These are phyloP conservation scores for Colletotrichum echinochloae DNA, from an alignment of 2,329 filamentous ascomycete genomes.

Conservation along the genomic window DNA sequence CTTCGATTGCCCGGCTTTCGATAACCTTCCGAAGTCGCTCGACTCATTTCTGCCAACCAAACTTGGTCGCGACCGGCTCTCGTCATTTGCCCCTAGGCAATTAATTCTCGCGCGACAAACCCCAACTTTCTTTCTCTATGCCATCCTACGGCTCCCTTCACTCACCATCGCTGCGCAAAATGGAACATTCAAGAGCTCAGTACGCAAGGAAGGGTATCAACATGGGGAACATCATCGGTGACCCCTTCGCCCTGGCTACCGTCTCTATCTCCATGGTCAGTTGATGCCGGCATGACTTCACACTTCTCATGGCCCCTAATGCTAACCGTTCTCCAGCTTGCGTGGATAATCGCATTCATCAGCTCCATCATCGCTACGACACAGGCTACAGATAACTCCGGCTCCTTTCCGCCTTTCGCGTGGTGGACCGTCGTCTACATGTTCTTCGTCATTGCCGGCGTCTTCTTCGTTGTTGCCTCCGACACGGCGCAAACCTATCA, in stretches of 20 bases:
- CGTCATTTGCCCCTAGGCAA: slow-evolving; percentile 30
- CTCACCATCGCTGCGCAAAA: slow-evolving; percentile 83
- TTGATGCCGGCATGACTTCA: slow-evolving; percentile 43
- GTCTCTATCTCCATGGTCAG: slow-evolving; percentile 91
- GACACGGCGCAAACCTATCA: slow-evolving; percentile 90
- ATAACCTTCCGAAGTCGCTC: slow-evolving; percentile 2
- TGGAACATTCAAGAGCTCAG: slow-evolving; percentile 75
- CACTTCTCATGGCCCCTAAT: slow-evolving; percentile 3
- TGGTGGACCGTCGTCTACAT: slow-evolving; percentile 94
- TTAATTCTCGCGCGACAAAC: slow-evolving; percentile 13
- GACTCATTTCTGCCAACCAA: slow-evolving; percentile 2
- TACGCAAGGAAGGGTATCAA: slow-evolving; percentile 73
- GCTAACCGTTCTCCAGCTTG: slow-evolving; percentile 70
- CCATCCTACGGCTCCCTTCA: slow-evolving; percentile 78
- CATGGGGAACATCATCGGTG: slow-evolving; percentile 90
- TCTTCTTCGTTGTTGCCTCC: slow-evolving; percentile 85
- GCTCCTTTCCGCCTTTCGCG: slow-evolving; percentile 83
- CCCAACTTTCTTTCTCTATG: slow-evolving; percentile 65
- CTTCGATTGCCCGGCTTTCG: not conserved
- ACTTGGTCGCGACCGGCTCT: slow-evolving; percentile 12
- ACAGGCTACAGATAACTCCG: slow-evolving; percentile 47
- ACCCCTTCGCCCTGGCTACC: slow-evolving; percentile 95
- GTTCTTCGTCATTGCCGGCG: slow-evolving; percentile 82
- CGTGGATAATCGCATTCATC: slow-evolving; percentile 94
- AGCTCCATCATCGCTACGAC: slow-evolving; percentile 80